Base-by-base conservation (phyloP, 495 filamentous ascomycete species). In the Hypoxylon trugodes region DNA sequence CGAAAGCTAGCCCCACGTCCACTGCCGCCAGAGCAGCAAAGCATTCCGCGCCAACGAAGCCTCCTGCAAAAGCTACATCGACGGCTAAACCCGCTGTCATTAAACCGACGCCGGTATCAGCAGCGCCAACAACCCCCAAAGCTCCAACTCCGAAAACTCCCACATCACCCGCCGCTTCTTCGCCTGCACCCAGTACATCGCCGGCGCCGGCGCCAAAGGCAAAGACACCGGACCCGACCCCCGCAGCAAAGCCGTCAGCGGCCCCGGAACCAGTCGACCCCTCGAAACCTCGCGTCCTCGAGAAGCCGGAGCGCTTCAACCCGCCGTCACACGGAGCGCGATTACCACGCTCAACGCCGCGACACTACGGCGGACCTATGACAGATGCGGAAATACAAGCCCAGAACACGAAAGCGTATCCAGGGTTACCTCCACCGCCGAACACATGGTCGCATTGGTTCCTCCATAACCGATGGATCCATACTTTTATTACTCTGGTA, bases 301-400 rank as follows among this genome's bases (percentile, higher is more conserved):
- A 84, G 50, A 89, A 95, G 73, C 93, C 93, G 2, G 84, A 88
- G 60, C 87, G 87, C 59, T 96, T 95, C 79, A 89, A 87, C 45
- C 93, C 93, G 0, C 93, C 93, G 0, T 96, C 92, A 0, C 93
- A 96, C 73, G 85, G 85, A 22, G 74, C 86, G 21, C 83, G 87
- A 1, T 79, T 87, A 63, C 73, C 80, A 18, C 55, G 60, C 21
- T 66, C 58, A 4, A 61, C 57, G 3, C 77, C 78, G 18, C 71
- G 75, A 38, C 92, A 94, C 75, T 87, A 88, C 35, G 93, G 93
- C 28, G 88, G 88, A 8, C 65, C 78, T 8, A 73, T 89, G 32
- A 82, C 81, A 15, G 77, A 78, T 18, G 76, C 82, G 32, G 86
- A 96, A 70, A 76, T 77, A 32, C 74, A 82, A 41, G 82, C 80